Conservation (phyloP, 2,329 filamentous ascomycete genomes). For the Didymella pinodella region DNA sequence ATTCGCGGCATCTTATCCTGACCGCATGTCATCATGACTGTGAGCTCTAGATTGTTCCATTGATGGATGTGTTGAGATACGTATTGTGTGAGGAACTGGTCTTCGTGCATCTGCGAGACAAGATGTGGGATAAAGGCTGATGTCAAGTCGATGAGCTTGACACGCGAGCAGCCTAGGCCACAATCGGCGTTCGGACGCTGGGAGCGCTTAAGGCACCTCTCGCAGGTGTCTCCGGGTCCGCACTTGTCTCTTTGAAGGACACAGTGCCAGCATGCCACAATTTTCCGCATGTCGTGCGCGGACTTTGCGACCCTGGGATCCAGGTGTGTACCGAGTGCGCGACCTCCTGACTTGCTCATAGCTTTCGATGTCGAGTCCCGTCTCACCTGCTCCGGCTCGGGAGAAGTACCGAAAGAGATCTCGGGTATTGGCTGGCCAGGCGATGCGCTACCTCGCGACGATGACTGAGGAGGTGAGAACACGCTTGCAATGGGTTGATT, state of each 20-base stretch:
- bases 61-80: slow-evolving; percentile 49
- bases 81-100: slow-evolving; percentile 53
- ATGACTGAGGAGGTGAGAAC: slow-evolving; percentile 3
- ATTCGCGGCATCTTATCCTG: slow-evolving; percentile 54
- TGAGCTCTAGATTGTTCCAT: slow-evolving; percentile 50
- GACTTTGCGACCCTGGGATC: slow-evolving; percentile 50
- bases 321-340: slow-evolving; percentile 50
- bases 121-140: slow-evolving; percentile 55
- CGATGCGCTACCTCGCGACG: slow-evolving; percentile 20
- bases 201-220: slow-evolving; percentile 51
- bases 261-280: slow-evolving; percentile 59
- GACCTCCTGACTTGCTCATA: slow-evolving; percentile 46
- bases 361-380: slow-evolving; percentile 33
- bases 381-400: slow-evolving; percentile 37
- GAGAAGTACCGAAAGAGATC: slow-evolving; percentile 34
- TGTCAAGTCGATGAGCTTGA: slow-evolving; percentile 56
- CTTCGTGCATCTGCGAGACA: slow-evolving; percentile 54
- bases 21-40: slow-evolving; percentile 54
- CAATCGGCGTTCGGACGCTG: slow-evolving; percentile 51
- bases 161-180: slow-evolving; percentile 56
- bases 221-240: slow-evolving; percentile 50
- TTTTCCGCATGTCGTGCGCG: slow-evolving; percentile 56
- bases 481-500: not conserved
- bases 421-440: slow-evolving; percentile 25
- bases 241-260: slow-evolving; percentile 58